Conservation (phyloP, 441 rosid species). For the Populus hybrid region DNA sequence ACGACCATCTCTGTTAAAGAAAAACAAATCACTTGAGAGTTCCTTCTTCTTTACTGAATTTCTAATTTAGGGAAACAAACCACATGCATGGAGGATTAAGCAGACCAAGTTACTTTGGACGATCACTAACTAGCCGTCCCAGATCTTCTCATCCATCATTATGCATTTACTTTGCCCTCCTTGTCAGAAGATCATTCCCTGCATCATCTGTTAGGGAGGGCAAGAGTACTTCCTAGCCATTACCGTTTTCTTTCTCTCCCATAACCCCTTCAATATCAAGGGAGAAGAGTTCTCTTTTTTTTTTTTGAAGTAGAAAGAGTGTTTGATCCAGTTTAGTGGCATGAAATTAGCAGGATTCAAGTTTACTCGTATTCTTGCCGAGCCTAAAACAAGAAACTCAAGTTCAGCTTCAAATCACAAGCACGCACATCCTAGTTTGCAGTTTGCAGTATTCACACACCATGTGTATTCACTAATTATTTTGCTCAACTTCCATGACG, state of each 20-base stretch:
- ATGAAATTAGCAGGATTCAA: not conserved
- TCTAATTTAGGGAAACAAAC: not conserved
- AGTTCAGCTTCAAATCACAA: not conserved
- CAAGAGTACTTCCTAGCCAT: not conserved
- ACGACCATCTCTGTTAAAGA: not conserved
- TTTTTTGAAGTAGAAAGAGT: not conserved
- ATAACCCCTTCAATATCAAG: not conserved
- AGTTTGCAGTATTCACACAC: too few species aligned
- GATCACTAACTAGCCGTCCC: not conserved
- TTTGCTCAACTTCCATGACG: not conserved
- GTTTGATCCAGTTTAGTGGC: not conserved
- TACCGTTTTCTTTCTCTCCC: not conserved
- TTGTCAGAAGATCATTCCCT: not conserved
- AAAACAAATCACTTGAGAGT: not conserved
- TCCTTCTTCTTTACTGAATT: not conserved
- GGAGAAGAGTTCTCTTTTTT: not conserved
- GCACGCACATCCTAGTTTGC: not conserved
- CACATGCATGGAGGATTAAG: not conserved
- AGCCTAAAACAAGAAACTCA: not conserved
- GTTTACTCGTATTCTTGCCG: not conserved
- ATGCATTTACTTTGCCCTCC: not conserved
- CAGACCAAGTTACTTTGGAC: not conserved
- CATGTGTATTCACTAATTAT: too few species aligned
- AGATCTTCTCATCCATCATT: not conserved
- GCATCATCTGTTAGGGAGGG: not conserved